phyloP scores from a whole-genome alignment of 2,329 filamentous ascomycete species.

The Monilinia aucupariae region DNA sequence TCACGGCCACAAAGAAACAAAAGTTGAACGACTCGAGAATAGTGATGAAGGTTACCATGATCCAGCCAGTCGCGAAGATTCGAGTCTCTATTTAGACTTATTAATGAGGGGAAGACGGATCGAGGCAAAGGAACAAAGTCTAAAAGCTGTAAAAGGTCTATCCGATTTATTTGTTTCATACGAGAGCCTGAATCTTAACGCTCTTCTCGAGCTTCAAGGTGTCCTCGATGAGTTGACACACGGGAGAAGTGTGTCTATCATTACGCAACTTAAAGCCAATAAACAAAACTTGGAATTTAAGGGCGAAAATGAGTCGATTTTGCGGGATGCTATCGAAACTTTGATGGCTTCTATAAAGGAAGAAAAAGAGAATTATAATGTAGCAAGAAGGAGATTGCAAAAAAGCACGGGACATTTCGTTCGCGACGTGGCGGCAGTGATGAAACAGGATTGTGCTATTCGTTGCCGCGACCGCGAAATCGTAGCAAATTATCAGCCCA shows the following conservation, averaged over 20 bases:
- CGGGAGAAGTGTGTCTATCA: background rate
- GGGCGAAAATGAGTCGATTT: background rate
- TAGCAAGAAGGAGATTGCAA: conserved; percentile 16
- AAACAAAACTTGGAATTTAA: background rate
- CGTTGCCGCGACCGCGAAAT: background rate
- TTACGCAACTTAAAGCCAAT: background rate
- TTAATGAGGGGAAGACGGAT: too few species aligned
- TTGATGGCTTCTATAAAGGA: background rate
- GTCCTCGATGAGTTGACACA: too few species aligned
- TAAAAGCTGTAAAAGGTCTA: too few species aligned
- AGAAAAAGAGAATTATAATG: background rate
- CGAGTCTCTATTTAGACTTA: background rate
- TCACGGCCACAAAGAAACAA: conserved; percentile 17
- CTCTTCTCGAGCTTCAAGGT: too few species aligned
- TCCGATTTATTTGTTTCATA: too few species aligned
- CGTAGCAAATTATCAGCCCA: background rate
- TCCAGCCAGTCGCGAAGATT: background rate
- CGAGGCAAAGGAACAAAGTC: too few species aligned
- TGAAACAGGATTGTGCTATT: background rate
- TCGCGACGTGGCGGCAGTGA: background rate
- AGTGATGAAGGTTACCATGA: conserved; percentile 20
- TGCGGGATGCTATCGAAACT: background rate
- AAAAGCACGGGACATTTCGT: conserved; percentile 21
- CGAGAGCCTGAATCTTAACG: too few species aligned
- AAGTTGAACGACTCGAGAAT: conserved; percentile 19